phyloP scores from a whole-genome alignment of 805 yeast species.

The Yarrowia bubula region DNA sequence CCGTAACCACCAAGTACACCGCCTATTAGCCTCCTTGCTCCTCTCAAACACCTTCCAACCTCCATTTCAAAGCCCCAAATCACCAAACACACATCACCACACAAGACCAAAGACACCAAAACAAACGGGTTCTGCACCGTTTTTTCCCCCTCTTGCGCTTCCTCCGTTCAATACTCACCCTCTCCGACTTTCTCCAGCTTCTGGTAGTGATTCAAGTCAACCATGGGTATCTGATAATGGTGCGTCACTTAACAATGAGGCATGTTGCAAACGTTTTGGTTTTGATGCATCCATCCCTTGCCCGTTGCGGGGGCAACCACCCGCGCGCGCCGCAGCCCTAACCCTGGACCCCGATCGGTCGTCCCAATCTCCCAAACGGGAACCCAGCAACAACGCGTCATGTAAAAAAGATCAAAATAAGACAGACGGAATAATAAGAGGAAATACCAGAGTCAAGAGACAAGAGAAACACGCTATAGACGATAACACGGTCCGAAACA shows the following conservation, averaged over 20 bases:
- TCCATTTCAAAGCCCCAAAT: background rate
- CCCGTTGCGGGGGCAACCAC: conserved; percentile 26
- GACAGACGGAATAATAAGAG: too few relatives aligned
- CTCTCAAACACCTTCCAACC: too few relatives aligned
- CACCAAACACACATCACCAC: background rate
- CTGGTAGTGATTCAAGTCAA: conserved; percentile 86
- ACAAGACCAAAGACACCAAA: background rate
- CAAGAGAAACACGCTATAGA: too few relatives aligned
- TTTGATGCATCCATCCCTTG: conserved; percentile 27
- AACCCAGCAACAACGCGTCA: conserved; percentile 23
- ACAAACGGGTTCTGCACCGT: background rate
- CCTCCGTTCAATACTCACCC: conserved; percentile 49
- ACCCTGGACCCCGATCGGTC: conserved; percentile 5
- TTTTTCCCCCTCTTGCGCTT: background rate
- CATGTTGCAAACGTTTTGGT: conserved; percentile 27
- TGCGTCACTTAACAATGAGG: conserved; percentile 17
- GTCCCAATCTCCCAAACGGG: background rate
- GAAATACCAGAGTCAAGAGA: too few relatives aligned
- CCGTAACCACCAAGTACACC: too few relatives aligned
- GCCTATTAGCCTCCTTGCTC: too few relatives aligned
- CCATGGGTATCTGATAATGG: conserved; percentile 48
- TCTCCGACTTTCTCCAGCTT: conserved; percentile 96
- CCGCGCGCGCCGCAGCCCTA: background rate
- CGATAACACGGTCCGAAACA: too few relatives aligned
- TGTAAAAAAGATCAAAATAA: background rate